Evolutionary conservation across 2,329 filamentous ascomycete genomes (phyloP).

Genomic region (Fusarium sp.): DNA sequence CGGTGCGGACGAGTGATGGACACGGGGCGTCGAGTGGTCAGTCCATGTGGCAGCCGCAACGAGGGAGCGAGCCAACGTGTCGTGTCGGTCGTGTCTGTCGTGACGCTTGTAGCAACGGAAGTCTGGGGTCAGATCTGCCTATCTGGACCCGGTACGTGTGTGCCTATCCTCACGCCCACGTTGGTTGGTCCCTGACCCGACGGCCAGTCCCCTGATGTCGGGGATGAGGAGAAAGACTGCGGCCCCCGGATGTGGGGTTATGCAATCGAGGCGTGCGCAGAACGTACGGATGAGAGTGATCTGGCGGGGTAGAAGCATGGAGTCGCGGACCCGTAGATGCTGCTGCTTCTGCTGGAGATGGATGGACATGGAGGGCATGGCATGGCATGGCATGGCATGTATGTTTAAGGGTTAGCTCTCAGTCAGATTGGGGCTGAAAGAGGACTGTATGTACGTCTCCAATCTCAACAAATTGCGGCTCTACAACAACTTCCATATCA

Average conservation of each 20-base stretch:
- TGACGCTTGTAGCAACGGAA: conserved; percentile 14
- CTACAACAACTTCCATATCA: conserved; percentile 27
- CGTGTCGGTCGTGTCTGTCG: neutral
- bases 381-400: neutral
- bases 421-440: neutral
- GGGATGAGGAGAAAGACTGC: conserved; percentile 35
- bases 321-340: conserved; percentile 34
- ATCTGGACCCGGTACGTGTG: conserved; percentile 4
- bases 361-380: neutral
- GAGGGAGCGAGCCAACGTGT: conserved; percentile 1
- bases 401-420: conserved; percentile 9
- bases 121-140: conserved; percentile 37
- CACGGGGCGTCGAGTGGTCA: conserved; percentile 3
- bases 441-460: conserved; percentile 7
- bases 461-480: conserved; percentile 40
- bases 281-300: conserved; percentile 24
- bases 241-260: conserved; percentile 39
- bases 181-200: conserved; percentile 22
- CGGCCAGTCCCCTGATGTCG: conserved; percentile 23
- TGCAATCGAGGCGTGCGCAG: conserved; percentile 6
- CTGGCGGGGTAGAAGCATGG: conserved; percentile 36
- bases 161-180: conserved; percentile 26
- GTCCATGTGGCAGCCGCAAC: conserved; percentile 8
- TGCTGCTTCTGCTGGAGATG: neutral
- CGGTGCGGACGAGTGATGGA: conserved; percentile 8